Evolutionary conservation across 2,329 filamentous ascomycete genomes (phyloP).

Genomic region (Claviceps paspali): DNA sequence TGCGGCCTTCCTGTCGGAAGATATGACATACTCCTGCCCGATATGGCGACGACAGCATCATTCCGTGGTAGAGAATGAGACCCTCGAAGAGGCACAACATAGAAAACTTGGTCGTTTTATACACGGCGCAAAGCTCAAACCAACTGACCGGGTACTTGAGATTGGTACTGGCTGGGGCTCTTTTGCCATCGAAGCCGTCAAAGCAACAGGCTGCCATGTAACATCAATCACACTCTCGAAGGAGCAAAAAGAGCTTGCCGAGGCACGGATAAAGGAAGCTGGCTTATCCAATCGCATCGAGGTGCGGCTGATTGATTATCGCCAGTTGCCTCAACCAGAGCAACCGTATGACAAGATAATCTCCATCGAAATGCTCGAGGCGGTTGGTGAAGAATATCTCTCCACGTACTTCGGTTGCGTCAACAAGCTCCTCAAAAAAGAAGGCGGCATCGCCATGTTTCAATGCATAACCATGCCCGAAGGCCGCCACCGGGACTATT

Average conservation of each 20-base stretch:
- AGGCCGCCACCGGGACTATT: conserved; percentile 48
- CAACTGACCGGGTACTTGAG: conserved; percentile 54
- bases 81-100: conserved; percentile 49
- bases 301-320: conserved; percentile 56
- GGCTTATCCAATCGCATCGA: conserved; percentile 45
- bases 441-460: conserved; percentile 53
- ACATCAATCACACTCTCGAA: conserved; percentile 53
- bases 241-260: conserved; percentile 54
- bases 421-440: conserved; percentile 46
- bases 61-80: conserved; percentile 25
- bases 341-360: conserved; percentile 53
- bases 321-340: conserved; percentile 38
- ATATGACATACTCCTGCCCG: conserved; percentile 64
- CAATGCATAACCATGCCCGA: conserved; percentile 70
- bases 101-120: conserved; percentile 54
- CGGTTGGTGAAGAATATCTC: conserved; percentile 53
- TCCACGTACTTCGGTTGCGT: conserved; percentile 52
- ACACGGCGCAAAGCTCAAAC: conserved; percentile 45
- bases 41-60: conserved; percentile 33
- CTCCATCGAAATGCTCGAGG: conserved; percentile 66
- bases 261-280: conserved; percentile 45
- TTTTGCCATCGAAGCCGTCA: conserved; percentile 55
- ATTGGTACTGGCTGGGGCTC: conserved; percentile 66
- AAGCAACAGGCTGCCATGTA: conserved; percentile 49
- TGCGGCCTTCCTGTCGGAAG: conserved; percentile 54